Evolutionary conservation across 306 rosid genomes (phyloP).

Genomic region (Hippophae tibetana): DNA sequence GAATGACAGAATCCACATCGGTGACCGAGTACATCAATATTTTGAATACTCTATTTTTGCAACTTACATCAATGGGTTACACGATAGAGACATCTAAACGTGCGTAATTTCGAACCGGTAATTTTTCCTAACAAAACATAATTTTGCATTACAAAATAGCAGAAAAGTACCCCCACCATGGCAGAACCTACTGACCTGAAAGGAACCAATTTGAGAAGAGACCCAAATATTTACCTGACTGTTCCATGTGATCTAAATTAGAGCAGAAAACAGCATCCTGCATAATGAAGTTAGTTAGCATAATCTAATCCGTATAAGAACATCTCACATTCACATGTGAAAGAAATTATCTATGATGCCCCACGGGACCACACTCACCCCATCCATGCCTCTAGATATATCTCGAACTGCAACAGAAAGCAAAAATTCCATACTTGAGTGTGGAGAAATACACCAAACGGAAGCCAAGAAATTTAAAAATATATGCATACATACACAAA

Average conservation of each 20-base stretch:
- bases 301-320: slow-evolving; percentile 12
- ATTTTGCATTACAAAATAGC: background rate
- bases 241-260: slow-evolving; percentile 47
- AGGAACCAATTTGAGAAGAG: background rate
- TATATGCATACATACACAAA: background rate
- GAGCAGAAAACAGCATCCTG: slow-evolving; percentile 60
- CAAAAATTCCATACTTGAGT: slow-evolving; percentile 7
- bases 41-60: no score
- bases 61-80: no score
- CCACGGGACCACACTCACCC: slow-evolving; percentile 37
- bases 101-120: no score
- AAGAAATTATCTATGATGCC: slow-evolving; percentile 4
- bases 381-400: slow-evolving; percentile 41
- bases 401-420: slow-evolving; percentile 46
- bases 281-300: slow-evolving; percentile 20
- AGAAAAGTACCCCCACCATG: background rate
- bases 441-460: background rate
- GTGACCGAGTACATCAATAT: no score
- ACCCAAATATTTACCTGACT: slow-evolving; percentile 43
- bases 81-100: no score
- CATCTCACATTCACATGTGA: slow-evolving; percentile 1
- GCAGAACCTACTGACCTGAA: background rate
- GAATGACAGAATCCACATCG: no score
- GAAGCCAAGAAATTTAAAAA: background rate
- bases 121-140: background rate